Conservation (phyloP, 306 rosid species). For the Sesbania bispinosa region DNA sequence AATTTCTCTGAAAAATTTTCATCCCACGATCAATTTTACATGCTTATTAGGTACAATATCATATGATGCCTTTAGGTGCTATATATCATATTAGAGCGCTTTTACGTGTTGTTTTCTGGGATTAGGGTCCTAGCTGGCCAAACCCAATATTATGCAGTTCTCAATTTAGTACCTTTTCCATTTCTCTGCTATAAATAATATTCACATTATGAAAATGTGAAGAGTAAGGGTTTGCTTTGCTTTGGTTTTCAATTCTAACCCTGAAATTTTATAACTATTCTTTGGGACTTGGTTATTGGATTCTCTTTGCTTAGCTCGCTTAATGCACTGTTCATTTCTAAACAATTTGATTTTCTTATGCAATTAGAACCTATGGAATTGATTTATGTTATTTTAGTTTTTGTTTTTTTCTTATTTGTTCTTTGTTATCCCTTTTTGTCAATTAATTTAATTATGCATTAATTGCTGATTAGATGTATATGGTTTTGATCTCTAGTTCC, state of each 20-base stretch:
- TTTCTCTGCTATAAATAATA: conserved; percentile 16
- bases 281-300: conserved; percentile 1
- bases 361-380: neutral
- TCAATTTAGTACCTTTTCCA: neutral
- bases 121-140: neutral
- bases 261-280: neutral
- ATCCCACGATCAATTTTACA: neutral
- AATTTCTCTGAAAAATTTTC: neutral
- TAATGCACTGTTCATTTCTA: no score
- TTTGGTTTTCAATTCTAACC: neutral
- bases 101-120: neutral
- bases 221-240: neutral
- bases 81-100: neutral
- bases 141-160: neutral
- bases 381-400: neutral
- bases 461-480: neutral
- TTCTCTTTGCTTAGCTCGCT: neutral
- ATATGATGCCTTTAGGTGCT: neutral
- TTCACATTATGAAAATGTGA: neutral
- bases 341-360: neutral
- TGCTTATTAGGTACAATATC: neutral
- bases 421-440: neutral
- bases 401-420: neutral
- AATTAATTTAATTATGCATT: neutral
- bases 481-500: conserved; percentile 27